Conservation (phyloP, 768 basidiomycete species). For the Tricholoma sp. region DNA sequence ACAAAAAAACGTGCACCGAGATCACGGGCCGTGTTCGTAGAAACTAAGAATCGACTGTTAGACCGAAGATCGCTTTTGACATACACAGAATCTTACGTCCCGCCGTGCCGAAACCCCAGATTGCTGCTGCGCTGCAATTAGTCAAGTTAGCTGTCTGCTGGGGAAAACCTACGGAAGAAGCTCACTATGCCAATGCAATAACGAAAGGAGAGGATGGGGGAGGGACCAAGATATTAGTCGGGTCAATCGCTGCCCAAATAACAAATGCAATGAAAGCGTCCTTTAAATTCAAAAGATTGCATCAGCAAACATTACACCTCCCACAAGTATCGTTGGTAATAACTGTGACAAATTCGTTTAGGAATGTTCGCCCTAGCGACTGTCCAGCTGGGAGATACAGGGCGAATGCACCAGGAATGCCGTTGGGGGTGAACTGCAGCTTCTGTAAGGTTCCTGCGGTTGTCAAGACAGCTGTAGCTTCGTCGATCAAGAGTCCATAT, state of each 20-base stretch:
- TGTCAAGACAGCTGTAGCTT: no score
- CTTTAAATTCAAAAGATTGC: slow-evolving; percentile 14
- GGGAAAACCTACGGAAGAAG: background rate
- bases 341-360: slow-evolving; percentile 56
- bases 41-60: slow-evolving; percentile 30
- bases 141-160: no score
- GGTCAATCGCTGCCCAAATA: slow-evolving; percentile 51
- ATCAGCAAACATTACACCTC: background rate
- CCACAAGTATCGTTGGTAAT: slow-evolving; percentile 11
- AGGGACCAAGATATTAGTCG: slow-evolving; percentile 53
- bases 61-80: background rate
- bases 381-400: slow-evolving; percentile 42
- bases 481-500: slow-evolving; percentile 34
- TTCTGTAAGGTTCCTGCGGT: background rate
- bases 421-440: slow-evolving; percentile 33
- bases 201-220: slow-evolving; percentile 48
- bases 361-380: slow-evolving; percentile 38
- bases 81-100: slow-evolving; percentile 31
- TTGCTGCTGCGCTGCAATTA: slow-evolving; percentile 39
- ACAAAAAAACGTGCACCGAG: slow-evolving; percentile 59
- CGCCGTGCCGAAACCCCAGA: slow-evolving; percentile 57
- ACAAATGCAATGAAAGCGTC: slow-evolving; percentile 44
- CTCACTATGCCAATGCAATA: slow-evolving; percentile 58
- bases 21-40: slow-evolving; percentile 66
- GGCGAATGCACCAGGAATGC: slow-evolving; percentile 48